Conservation (phyloP, 202 grass and related monocot species). For the Setaria viridis region DNA sequence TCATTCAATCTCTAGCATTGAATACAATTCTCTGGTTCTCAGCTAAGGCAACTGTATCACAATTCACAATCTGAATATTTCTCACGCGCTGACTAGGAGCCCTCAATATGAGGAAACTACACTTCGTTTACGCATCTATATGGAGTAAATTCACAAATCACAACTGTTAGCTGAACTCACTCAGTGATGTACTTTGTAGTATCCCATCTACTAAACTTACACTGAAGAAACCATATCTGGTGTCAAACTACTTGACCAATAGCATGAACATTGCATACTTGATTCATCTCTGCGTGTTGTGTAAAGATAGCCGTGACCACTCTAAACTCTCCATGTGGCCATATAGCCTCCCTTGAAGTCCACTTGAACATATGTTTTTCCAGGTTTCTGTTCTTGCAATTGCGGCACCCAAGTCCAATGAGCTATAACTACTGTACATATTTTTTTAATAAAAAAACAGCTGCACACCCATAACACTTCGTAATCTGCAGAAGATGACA, state of each 20-base stretch:
- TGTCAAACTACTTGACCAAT: constrained; percentile 40
- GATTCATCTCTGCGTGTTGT: neutral
- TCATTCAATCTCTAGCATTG: constrained; percentile 24
- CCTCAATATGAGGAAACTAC: neutral
- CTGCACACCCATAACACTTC: constrained; percentile 5
- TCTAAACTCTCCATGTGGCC: constrained; percentile 2
- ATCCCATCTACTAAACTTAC: constrained; percentile 20
- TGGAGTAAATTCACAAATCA: constrained; percentile 10
- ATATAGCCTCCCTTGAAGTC: neutral
- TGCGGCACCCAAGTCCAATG: neutral
- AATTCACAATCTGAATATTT: constrained; percentile 19
- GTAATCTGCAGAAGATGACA: constrained; percentile 31
- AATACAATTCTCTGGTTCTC: neutral
- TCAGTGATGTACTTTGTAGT: constrained; percentile 3
- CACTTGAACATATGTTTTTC: constrained; percentile 2
- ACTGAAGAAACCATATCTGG: constrained; percentile 4
- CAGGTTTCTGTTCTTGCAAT: neutral
- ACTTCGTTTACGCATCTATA: constrained; percentile 15
- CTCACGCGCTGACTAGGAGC: neutral
- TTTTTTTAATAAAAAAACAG: constrained; percentile 10
- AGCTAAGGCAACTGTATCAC: neutral
- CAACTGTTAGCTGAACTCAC: constrained; percentile 16
- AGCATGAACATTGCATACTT: constrained; percentile 9
- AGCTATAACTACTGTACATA: constrained; percentile 13
- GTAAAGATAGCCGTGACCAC: constrained; percentile 8